A percentile compares a stretch with the other conserved stretches of the same genome.
These are phyloP conservation scores for Xenosphaeropsis pyriputrescens DNA, from an alignment of 2,329 filamentous ascomycete genomes.

Conservation along the genomic window DNA sequence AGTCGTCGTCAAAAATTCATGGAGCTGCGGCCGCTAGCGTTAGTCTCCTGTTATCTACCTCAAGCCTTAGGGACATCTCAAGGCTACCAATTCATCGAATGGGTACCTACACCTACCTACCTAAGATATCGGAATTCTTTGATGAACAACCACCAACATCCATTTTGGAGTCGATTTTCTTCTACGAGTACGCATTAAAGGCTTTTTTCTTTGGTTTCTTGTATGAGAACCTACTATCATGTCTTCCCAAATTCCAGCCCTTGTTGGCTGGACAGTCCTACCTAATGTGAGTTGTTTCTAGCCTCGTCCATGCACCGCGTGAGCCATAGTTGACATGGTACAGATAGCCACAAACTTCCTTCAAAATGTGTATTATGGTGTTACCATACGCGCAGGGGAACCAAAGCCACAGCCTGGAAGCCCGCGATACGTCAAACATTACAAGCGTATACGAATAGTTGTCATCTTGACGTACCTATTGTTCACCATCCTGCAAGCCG, in stretches of 20 bases:
- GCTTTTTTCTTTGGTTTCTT: no score
- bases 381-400: slow-evolving; percentile 81
- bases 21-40: slow-evolving; percentile 11
- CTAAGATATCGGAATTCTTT: no score
- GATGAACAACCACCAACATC: no score
- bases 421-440: slow-evolving; percentile 57
- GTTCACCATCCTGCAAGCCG: slow-evolving; percentile 87
- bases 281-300: slow-evolving; percentile 32
- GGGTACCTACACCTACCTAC: no score
- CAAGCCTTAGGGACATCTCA: neutral
- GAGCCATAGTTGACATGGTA: neutral
- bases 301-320: neutral
- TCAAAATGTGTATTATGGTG: slow-evolving; percentile 71
- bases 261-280: slow-evolving; percentile 45
- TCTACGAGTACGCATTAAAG: no score
- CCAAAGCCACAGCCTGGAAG: slow-evolving; percentile 59
- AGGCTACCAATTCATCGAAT: slow-evolving; percentile 1
- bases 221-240: neutral
- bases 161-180: no score
- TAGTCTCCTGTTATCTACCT: no score
- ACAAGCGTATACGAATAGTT: slow-evolving; percentile 67
- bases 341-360: slow-evolving; percentile 66
- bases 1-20: slow-evolving; percentile 3
- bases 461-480: slow-evolving; percentile 74
- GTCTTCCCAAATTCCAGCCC: slow-evolving; percentile 27